Conservation (phyloP, 1,139 yeast genomes). For the Yarrowia galli region DNA sequence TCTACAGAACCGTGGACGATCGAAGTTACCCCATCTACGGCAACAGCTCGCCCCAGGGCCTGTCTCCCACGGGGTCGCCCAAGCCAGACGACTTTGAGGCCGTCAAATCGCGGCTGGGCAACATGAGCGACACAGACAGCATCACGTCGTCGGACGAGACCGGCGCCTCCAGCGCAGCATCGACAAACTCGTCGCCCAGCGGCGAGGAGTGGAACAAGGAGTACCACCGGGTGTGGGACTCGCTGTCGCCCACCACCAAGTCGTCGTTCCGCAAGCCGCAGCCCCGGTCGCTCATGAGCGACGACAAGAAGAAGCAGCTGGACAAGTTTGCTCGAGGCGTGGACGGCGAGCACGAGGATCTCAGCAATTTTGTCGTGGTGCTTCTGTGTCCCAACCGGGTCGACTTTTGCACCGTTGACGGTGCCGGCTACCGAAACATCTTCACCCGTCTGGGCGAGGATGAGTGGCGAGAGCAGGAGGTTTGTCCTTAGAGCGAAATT, state of each 20-base stretch:
- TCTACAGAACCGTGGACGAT: conserved; percentile 32
- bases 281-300: conserved; percentile 68
- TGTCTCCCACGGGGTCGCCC: conserved; percentile 38
- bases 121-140: conserved; percentile 30
- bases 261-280: conserved; percentile 74
- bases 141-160: conserved; percentile 23
- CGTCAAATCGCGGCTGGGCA: conserved; percentile 24
- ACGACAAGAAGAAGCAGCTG: conserved; percentile 62
- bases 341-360: conserved; percentile 77
- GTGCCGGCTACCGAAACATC: conserved; percentile 54
- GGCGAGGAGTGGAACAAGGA: conserved; percentile 71
- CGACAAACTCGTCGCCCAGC: conserved; percentile 57
- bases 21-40: conserved; percentile 38
- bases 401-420: conserved; percentile 66
- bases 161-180: conserved; percentile 23
- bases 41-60: conserved; percentile 37
- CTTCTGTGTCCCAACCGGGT: conserved; percentile 75
- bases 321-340: conserved; percentile 83
- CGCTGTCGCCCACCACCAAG: conserved; percentile 64
- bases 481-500: conserved; percentile 63
- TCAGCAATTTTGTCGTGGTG: conserved; percentile 71
- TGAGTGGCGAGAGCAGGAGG: conserved; percentile 78
- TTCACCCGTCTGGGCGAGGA: conserved; percentile 61
- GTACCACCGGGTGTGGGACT: conserved; percentile 67
- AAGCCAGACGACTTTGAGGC: conserved; percentile 39